Percentiles rank a stretch among this genome's conserved stretches.
Conservation (phyloP, 2,329 filamentous ascomycete species). For the Aspergillus sp. region DNA sequence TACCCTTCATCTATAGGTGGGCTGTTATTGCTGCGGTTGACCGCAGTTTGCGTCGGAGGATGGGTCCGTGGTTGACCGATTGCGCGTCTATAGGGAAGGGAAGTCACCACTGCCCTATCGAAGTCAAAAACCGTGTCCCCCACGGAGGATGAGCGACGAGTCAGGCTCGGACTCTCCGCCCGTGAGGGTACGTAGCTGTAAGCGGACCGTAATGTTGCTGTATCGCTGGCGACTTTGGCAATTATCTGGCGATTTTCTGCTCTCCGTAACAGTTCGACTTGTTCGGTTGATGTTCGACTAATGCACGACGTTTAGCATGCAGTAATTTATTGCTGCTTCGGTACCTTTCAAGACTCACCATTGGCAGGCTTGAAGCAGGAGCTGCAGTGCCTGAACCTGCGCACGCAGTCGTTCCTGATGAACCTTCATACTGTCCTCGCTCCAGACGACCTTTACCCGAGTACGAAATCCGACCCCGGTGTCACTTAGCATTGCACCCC, state of each 20-base stretch:
- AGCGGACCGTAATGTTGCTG: conserved; percentile 35
- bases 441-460: conserved; percentile 38
- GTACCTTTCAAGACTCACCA: conserved; percentile 31
- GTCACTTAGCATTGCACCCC: conserved; percentile 23
- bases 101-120: conserved; percentile 31
- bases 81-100: conserved; percentile 29
- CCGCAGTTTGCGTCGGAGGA: conserved; percentile 5
- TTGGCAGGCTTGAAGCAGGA: conserved; percentile 43
- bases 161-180: conserved; percentile 28
- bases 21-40: conserved; percentile 19
- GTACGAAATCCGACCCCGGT: conserved; percentile 27
- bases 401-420: conserved; percentile 39
- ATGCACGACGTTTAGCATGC: conserved; percentile 1
- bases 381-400: conserved; percentile 41
- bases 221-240: conserved; percentile 40
- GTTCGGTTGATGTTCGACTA: conserved; percentile 38
- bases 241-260: conserved; percentile 39
- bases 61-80: conserved; percentile 15
- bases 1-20: conserved; percentile 33
- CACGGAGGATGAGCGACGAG: conserved; percentile 28
- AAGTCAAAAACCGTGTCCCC: conserved; percentile 38
- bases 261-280: conserved; percentile 36
- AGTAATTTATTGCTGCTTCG: not conserved
- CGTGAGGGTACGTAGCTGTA: conserved; percentile 30
- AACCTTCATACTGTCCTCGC: conserved; percentile 39